Base-by-base conservation (phyloP, 331 rosid species). In the Arachis monticola region DNA sequence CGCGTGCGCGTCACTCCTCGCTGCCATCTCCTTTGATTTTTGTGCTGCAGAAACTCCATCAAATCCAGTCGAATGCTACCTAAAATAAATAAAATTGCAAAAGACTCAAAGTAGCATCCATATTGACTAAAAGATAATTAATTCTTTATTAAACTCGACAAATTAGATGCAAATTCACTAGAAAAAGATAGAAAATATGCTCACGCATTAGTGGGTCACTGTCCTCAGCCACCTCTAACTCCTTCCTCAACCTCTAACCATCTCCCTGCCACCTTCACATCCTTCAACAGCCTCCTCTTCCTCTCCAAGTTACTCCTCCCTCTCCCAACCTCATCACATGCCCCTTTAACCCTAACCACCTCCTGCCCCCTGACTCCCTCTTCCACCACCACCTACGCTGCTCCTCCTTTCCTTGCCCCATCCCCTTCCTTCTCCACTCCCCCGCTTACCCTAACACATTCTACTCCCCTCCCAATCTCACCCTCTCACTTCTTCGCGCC, bases 361-460 rank as follows among this genome's bases (percentile, higher is more conserved):
- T 80, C 8, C 8, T 92, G 35, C 92, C 85, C 5, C 89, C 91
- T 2, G 50, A 70, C 12, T 79, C 85, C 76, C 91, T 88, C 70
- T 90, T 92, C 79, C 83, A 63, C 48, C 96, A 92, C 83, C 83
- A 81, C 76, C 92, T 92, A 44, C 84, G 71, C 11, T 93, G 97
- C 73, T 72, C 89, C 27, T 90, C 91, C 72, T 81, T 89, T 17
- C 89, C 89, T 1, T 76, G 41, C 42, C 83, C 87, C 45, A 82
- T 59, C 7, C 77, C 82, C 67, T 69, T 10, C 64, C 73, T 74
- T 58, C 77, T 79, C 65, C 80, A 65, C 7, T 76, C 81, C 9
- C 85, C 83, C 60, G 64, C 70, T 27, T 93, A 93, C 82, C 81
- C 84, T 14, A 56, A 83, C 64, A 85, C 88, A 67, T 91, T 88